These are phyloP conservation scores for Jatropha multifida DNA, from an alignment of 441 rosid species.

Conservation along the genomic window DNA sequence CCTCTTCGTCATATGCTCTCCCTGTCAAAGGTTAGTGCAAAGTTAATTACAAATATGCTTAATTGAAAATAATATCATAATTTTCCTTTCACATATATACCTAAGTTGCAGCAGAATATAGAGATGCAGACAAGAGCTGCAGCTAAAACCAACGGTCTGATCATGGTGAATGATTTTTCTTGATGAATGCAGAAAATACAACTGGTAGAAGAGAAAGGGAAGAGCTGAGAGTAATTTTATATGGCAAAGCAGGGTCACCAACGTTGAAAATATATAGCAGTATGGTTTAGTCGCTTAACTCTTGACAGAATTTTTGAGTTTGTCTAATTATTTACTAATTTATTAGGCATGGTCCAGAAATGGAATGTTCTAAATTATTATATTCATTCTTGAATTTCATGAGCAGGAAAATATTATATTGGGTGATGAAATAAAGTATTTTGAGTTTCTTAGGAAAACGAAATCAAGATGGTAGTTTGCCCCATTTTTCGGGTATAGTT, in stretches of 20 bases:
- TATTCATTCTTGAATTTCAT: background rate
- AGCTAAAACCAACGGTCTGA: constrained; percentile 31
- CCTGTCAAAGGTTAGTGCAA: constrained; percentile 31
- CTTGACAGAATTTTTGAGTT: background rate
- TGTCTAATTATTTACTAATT: background rate
- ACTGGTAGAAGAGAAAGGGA: constrained; percentile 16
- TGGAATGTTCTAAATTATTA: constrained; percentile 13
- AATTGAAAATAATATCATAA: background rate
- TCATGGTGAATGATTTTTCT: constrained; percentile 22
- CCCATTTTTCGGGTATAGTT: constrained; percentile 17
- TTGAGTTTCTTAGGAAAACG: constrained; percentile 19
- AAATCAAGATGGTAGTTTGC: constrained; percentile 9
- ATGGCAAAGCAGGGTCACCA: constrained; percentile 20
- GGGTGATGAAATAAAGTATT: constrained; percentile 15
- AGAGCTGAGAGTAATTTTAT: constrained; percentile 25
- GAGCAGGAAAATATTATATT: background rate
- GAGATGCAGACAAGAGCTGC: constrained; percentile 27
- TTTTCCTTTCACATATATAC: constrained; percentile 24
- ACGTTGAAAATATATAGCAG: background rate
- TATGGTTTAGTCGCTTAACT: constrained; percentile 19
- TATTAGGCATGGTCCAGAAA: constrained; percentile 6
- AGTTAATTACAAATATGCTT: background rate
- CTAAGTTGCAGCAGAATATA: constrained; percentile 33
- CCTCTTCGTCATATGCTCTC: constrained; percentile 35
- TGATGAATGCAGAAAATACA: constrained; percentile 22